Percentiles rank a stretch among this genome's conserved stretches.
Evolutionary conservation across 768 basidiomycete species (phyloP).

Genomic region (Russula emetica): DNA sequence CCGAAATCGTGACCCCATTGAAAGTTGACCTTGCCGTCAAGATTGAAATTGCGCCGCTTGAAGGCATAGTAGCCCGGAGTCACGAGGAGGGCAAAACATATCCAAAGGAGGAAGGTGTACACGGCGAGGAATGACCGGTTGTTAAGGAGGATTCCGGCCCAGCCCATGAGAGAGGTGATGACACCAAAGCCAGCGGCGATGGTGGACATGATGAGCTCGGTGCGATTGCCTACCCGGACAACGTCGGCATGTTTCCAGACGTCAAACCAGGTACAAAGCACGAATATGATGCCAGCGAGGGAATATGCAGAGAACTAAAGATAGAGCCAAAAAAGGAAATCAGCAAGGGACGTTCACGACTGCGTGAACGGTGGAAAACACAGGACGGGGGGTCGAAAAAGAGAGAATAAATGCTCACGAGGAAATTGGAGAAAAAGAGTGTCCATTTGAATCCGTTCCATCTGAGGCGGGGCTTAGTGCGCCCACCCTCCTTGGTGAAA

Average conservation of each 20-base stretch:
- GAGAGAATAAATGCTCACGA: constrained; percentile 38
- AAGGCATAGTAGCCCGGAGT: constrained; percentile 76
- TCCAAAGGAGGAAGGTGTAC: constrained; percentile 69
- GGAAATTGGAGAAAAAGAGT: constrained; percentile 59
- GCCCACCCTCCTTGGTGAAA: constrained; percentile 42
- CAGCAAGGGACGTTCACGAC: constrained; percentile 3
- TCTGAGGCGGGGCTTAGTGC: constrained; percentile 43
- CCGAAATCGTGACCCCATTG: constrained; percentile 70
- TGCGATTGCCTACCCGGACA: constrained; percentile 61
- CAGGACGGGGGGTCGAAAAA: background rate
- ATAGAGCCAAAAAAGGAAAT: background rate
- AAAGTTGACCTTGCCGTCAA: constrained; percentile 74
- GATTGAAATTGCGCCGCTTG: constrained; percentile 68
- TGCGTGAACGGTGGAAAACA: background rate
- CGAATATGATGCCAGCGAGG: constrained; percentile 55
- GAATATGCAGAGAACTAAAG: constrained; percentile 56
- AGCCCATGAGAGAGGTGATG: constrained; percentile 67
- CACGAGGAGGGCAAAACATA: constrained; percentile 65
- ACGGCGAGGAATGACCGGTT: constrained; percentile 77
- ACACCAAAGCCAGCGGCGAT: constrained; percentile 55
- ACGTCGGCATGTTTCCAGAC: constrained; percentile 66
- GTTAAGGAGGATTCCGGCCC: constrained; percentile 78
- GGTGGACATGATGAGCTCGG: constrained; percentile 69
- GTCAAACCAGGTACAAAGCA: constrained; percentile 74
- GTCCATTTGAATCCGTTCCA: constrained; percentile 89